Evolutionary conservation across 2,329 filamentous ascomycete species (phyloP).

Genomic region (Neonectria coccinea): DNA sequence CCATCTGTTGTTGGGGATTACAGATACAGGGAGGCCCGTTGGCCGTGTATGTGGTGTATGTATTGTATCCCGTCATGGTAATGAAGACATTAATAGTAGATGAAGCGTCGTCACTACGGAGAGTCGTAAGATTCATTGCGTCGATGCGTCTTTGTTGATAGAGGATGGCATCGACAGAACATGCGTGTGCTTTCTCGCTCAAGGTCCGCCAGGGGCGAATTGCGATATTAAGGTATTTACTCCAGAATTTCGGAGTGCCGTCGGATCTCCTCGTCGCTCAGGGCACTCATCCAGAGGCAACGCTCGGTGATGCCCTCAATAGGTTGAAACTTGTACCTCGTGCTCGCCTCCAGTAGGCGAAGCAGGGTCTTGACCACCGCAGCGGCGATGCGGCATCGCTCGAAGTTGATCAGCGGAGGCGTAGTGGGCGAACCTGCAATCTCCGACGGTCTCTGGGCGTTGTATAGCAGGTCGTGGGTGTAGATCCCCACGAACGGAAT

Average conservation of each 20-base stretch:
- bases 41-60: constrained; percentile 11
- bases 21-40: constrained; percentile 10
- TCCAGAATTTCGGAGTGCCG: constrained; percentile 64
- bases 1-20: constrained; percentile 10
- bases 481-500: constrained; percentile 89
- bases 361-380: constrained; percentile 83
- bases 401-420: constrained; percentile 83
- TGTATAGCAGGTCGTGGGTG: constrained; percentile 85
- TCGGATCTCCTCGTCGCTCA: constrained; percentile 80
- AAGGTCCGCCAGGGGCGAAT: not conserved
- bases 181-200: constrained; percentile 2
- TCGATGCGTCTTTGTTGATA: constrained; percentile 16
- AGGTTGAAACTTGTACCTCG: constrained; percentile 78
- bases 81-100: constrained; percentile 22
- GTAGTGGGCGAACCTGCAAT: constrained; percentile 75
- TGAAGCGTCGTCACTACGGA: constrained; percentile 16
- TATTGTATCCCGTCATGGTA: constrained; percentile 13
- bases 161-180: constrained; percentile 13
- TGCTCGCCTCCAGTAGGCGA: constrained; percentile 82
- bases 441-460: constrained; percentile 81
- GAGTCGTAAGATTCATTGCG: constrained; percentile 29
- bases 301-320: constrained; percentile 82
- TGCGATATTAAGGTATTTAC: constrained; percentile 31
- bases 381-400: constrained; percentile 81
- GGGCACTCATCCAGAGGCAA: constrained; percentile 86